Base-by-base conservation (phyloP, 352 stramenopile species). In the Lagenidium giganteum region DNA sequence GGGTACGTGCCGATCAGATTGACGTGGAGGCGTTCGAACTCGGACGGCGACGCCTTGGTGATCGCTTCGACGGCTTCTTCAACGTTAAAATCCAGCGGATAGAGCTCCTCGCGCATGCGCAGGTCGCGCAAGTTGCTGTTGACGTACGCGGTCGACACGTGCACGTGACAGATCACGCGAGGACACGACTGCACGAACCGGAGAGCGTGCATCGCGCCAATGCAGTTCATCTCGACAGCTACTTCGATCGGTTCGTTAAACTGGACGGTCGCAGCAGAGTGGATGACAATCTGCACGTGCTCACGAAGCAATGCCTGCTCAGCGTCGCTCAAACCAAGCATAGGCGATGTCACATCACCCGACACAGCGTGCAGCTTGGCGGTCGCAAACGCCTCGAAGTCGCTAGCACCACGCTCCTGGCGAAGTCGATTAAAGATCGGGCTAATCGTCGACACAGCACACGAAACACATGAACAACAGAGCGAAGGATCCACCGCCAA, bases 181-280 rank as follows among this genome's bases (percentile, higher is more conserved):
- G 63, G 46, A 46, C 75, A 90, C 16, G 52, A 66, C 33, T 82
- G 56, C 11, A 83, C 61, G 42, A 93, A 86, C 16, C 61, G 64
- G 4, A 87, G 52, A 28, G 72, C 64, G 51, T 88, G 51, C 39
- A 92, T 44, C 9, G 82, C 70, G 5, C 81, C 83, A 0, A 84
- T 17, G 47, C 70, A 87, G 51, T 95, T 95, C 71, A 95, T 89
- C 54, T 89, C 76, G 13, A 93, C 64, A 3, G 83, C 83, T 25
- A 88, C 69, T n/a, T 93, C 77, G 4, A 95, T 71, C 6, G 79
- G 79, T 33, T 95, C 83, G 51, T 89, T 76, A 64, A 95, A 95
- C 42, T 87, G 77, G 23, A 95, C 81, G 0, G 79, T 90, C 7
- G 83, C 83, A 8, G 81, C 83, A n/a, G 78, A 92, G 58, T 95